Percentiles rank a stretch among this genome's conserved stretches.
Conservation (phyloP, 78 protist species). For the Dictyostelium discoideum region DNA sequence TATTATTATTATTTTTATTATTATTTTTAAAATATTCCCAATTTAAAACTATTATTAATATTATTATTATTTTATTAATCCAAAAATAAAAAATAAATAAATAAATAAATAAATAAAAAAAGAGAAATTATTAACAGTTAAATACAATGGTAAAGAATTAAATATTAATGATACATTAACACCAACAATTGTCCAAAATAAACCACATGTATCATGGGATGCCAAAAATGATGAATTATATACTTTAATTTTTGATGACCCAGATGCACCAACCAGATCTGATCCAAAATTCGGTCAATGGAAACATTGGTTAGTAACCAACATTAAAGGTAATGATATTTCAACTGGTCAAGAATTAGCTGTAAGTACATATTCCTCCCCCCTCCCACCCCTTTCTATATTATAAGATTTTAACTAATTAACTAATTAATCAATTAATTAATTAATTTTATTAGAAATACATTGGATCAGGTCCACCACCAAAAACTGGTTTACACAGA, state of each 20-base stretch:
- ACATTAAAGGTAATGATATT: slow-evolving; percentile 59
- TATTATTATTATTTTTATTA: background rate
- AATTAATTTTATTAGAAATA: background rate
- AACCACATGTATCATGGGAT: slow-evolving; percentile 35
- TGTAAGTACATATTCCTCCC: background rate
- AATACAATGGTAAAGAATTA: background rate
- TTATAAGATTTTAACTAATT: too few species aligned
- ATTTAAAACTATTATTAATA: too few species aligned
- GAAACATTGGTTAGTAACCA: slow-evolving; percentile 44
- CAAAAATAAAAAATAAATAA: too few species aligned
- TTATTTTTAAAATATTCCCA: too few species aligned
- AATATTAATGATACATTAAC: slow-evolving; percentile 6
- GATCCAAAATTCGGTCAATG: slow-evolving; percentile 49
- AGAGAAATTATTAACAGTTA: slow-evolving; percentile 10
- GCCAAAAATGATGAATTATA: slow-evolving; percentile 15
- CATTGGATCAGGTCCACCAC: slow-evolving; percentile 71
- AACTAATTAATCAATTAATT: too few species aligned
- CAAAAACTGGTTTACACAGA: slow-evolving; percentile 51
- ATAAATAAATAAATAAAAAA: background rate
- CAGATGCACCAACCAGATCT: slow-evolving; percentile 65
- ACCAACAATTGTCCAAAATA: slow-evolving; percentile 24
- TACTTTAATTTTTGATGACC: slow-evolving; percentile 44
- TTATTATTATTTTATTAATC: too few species aligned
- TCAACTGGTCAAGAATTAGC: background rate
- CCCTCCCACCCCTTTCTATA: too few species aligned